Conservation (phyloP, 352 stramenopile genomes). For the Albugo candida region DNA sequence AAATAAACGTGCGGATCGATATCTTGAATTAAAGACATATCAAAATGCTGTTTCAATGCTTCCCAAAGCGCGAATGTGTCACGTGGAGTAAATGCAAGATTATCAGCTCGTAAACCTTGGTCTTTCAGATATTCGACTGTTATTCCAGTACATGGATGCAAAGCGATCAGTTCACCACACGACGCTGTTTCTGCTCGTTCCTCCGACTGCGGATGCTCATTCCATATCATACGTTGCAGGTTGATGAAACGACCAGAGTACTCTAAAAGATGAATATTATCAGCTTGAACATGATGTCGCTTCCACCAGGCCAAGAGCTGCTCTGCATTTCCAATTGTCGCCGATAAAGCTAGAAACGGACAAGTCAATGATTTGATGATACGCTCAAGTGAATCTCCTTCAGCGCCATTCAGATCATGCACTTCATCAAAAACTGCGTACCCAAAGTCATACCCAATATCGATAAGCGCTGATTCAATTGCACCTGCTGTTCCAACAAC, state of each 20-base stretch:
- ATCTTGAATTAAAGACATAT: conserved; percentile 67
- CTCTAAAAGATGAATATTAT: conserved; percentile 82
- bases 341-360: conserved; percentile 93
- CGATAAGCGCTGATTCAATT: conserved; percentile 84
- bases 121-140: conserved; percentile 72
- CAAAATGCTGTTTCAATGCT: conserved; percentile 60
- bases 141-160: conserved; percentile 70
- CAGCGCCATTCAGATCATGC: conserved; percentile 92
- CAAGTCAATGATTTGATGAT: conserved; percentile 91
- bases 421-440: conserved; percentile 98
- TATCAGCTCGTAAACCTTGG: conserved; percentile 58
- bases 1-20: conserved; percentile 93
- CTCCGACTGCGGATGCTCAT: conserved; percentile 27
- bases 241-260: conserved; percentile 97
- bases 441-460: conserved; percentile 87
- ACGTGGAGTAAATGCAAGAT: conserved; percentile 89
- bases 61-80: conserved; percentile 94
- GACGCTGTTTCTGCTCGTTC: conserved; percentile 3
- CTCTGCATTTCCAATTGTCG: conserved; percentile 93
- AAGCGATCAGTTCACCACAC: conserved; percentile 27
- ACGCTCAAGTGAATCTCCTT: conserved; percentile 91
- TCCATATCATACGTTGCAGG: conserved; percentile 91
- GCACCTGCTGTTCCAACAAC: conserved; percentile 92
- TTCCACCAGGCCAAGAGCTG: conserved; percentile 91
- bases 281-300: conserved; percentile 45